These are phyloP conservation scores for Candida nonsorbophila DNA, from an alignment of 805 yeast genomes.

Conservation along the genomic window DNA sequence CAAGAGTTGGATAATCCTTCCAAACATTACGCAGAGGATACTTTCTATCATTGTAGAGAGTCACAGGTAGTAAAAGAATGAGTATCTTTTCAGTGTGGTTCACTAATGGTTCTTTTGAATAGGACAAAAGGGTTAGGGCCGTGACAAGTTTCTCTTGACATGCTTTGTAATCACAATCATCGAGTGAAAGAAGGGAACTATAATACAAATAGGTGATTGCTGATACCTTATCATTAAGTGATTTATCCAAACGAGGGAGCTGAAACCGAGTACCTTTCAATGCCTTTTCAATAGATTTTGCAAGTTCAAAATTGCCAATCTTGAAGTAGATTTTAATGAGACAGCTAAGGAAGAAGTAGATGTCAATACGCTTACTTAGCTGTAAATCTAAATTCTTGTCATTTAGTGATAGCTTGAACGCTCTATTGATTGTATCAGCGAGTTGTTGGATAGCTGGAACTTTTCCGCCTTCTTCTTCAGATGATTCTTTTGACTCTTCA, in stretches of 20 bases:
- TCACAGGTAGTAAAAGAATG: slow-evolving; percentile 59
- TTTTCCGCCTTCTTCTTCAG: slow-evolving; percentile 12
- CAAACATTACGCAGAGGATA: slow-evolving; percentile 43
- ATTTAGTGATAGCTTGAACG: slow-evolving; percentile 72
- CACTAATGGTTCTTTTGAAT: slow-evolving; percentile 10
- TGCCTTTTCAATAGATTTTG: slow-evolving; percentile 70
- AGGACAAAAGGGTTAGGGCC: slow-evolving; percentile 39
- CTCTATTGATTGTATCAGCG: slow-evolving; percentile 61
- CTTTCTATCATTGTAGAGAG: slow-evolving; percentile 42
- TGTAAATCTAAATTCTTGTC: slow-evolving; percentile 57
- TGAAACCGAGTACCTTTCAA: slow-evolving; percentile 47
- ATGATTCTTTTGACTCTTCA: slow-evolving; percentile 14
- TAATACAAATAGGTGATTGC: slow-evolving; percentile 63
- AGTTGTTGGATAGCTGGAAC: slow-evolving; percentile 42
- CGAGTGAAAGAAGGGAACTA: slow-evolving; percentile 60
- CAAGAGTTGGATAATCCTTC: slow-evolving; percentile 36
- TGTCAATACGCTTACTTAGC: slow-evolving; percentile 54
- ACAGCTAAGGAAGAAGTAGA: slow-evolving; percentile 65
- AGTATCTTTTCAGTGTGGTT: slow-evolving; percentile 47
- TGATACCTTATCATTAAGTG: slow-evolving; percentile 32
- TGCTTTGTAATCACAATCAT: slow-evolving; percentile 52
- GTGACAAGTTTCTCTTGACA: slow-evolving; percentile 48
- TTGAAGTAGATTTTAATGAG: slow-evolving; percentile 66
- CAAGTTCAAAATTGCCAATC: slow-evolving; percentile 63
- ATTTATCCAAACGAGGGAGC: slow-evolving; percentile 47